Evolutionary conservation across 176 grass and related monocot genomes (phyloP).

Genomic region (Oryza glumipatula): DNA sequence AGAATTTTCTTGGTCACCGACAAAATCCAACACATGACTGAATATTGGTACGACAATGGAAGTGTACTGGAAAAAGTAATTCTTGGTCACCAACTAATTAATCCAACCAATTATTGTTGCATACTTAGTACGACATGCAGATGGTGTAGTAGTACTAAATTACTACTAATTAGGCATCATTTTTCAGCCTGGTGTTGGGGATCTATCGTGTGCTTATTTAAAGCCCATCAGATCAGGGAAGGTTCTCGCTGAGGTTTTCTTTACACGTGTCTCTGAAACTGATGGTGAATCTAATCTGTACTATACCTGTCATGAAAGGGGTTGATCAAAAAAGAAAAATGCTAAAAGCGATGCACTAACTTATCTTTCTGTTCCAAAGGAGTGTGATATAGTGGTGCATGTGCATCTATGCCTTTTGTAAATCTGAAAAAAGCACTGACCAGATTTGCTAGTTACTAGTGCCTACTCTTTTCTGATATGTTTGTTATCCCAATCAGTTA

Average conservation of each 20-base stretch:
- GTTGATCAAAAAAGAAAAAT: neutral
- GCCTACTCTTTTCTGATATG: neutral
- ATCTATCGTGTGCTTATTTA: neutral
- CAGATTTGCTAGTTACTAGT: neutral
- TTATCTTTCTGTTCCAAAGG: neutral
- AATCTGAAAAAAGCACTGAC: neutral
- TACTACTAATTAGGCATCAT: neutral
- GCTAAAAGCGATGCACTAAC: neutral
- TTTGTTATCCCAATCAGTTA: neutral
- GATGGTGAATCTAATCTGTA: neutral
- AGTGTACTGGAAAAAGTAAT: neutral
- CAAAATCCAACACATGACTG: neutral
- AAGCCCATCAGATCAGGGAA: neutral
- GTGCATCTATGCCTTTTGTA: neutral
- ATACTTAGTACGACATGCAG: neutral
- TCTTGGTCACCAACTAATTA: neutral
- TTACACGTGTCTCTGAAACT: conserved; percentile 15
- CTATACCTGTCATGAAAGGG: neutral
- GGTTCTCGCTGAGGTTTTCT: conserved; percentile 2
- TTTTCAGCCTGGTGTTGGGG: neutral
- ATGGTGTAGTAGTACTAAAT: too few species aligned
- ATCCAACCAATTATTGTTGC: neutral
- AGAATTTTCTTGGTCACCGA: neutral
- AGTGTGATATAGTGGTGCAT: neutral
- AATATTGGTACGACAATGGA: neutral